phyloP scores from a whole-genome alignment of 768 basidiomycete genomes.

The Tylopilus vinaceipallidus region DNA sequence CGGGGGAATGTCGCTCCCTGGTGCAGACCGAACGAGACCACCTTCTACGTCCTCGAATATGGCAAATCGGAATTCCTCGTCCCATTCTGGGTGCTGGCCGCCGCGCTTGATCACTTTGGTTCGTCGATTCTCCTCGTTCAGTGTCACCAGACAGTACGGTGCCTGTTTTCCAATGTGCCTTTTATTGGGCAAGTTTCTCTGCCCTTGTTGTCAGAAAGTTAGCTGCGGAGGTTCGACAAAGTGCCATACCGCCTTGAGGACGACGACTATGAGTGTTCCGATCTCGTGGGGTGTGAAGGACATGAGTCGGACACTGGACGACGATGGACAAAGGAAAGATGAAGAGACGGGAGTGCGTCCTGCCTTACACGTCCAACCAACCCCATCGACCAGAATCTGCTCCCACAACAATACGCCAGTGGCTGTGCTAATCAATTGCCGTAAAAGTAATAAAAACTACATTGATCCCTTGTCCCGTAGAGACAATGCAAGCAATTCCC shows the following conservation, averaged over 20 bases:
- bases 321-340: slow-evolving; percentile 1
- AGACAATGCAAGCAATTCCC: not conserved
- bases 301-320: slow-evolving; percentile 38
- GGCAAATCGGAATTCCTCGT: slow-evolving; percentile 94
- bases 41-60: slow-evolving; percentile 74
- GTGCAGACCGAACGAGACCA: slow-evolving; percentile 43
- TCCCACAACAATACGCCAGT: not conserved
- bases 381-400: not conserved
- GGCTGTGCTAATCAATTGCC: slow-evolving; percentile 18
- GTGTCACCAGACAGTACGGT: slow-evolving; percentile 81
- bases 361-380: slow-evolving; percentile 19
- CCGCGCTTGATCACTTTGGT: slow-evolving; percentile 96
- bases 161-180: slow-evolving; percentile 95
- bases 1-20: slow-evolving; percentile 52
- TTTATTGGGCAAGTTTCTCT: slow-evolving; percentile 91
- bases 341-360: slow-evolving; percentile 8
- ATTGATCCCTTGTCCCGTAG: not conserved
- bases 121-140: slow-evolving; percentile 80
- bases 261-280: slow-evolving; percentile 90
- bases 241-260: slow-evolving; percentile 85
- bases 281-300: slow-evolving; percentile 67
- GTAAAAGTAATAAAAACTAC: not conserved
- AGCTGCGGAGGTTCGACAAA: not conserved
- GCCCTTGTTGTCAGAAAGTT: slow-evolving; percentile 22
- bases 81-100: slow-evolving; percentile 99